Evolutionary conservation across 106 monocot genomes (phyloP).

Genomic region (Acorus gramineus): DNA sequence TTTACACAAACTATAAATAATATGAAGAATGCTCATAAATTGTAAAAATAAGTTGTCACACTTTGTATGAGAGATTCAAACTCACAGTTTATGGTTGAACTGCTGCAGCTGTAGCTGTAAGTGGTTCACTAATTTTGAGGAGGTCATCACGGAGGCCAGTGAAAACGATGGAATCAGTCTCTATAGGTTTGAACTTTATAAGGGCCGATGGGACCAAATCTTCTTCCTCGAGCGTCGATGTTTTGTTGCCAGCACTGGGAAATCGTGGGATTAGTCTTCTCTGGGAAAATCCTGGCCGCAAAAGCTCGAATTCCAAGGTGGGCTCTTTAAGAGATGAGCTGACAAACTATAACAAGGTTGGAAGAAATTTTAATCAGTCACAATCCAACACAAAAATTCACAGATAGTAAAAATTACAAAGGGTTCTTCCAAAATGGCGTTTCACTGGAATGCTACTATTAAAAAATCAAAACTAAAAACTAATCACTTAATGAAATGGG

Average conservation of each 20-base stretch:
- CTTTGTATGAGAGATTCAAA: neutral
- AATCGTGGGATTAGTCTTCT: constrained; percentile 37
- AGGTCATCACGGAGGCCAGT: constrained; percentile 57
- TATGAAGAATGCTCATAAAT: too few relatives aligned
- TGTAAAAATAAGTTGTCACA: too few relatives aligned
- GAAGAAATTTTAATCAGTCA: neutral
- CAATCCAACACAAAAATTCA: neutral
- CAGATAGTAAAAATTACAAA: neutral
- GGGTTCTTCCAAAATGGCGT: too few relatives aligned
- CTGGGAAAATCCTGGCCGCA: constrained; percentile 44
- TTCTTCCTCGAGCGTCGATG: constrained; percentile 62
- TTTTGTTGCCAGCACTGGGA: constrained; percentile 19
- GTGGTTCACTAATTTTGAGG: constrained; percentile 61
- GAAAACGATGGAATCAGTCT: constrained; percentile 63
- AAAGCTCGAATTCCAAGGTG: constrained; percentile 73
- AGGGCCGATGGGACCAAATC: constrained; percentile 77
- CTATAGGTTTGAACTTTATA: constrained; percentile 66
- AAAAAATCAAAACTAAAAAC: too few relatives aligned
- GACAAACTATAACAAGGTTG: constrained; percentile 54
- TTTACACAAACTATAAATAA: too few relatives aligned
- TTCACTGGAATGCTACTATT: too few relatives aligned
- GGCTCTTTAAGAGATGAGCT: constrained; percentile 62
- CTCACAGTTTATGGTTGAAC: neutral
- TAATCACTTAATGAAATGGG: too few relatives aligned
- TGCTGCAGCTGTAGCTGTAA: constrained; percentile 20